phyloP scores from a whole-genome alignment of 176 grass and related monocot genomes.

The Zea mays region Zm-B73-REFERENCE-NAM-5.0 NC_050098.1:211277501-211278000 shows the following conservation, averaged over 20 bases:
- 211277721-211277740: slow-evolving; percentile 77
- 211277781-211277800: slow-evolving; percentile 15
- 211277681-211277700: slow-evolving; percentile 44
- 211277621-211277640: slow-evolving; percentile 53
- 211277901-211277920: slow-evolving; percentile 81
- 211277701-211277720: slow-evolving; percentile 63
- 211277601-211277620: slow-evolving; percentile 52
- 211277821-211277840: not conserved
- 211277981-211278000: slow-evolving; percentile 83
- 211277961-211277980: slow-evolving; percentile 76
- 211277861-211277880: slow-evolving; percentile 70
- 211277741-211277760: slow-evolving; percentile 60
- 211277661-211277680: slow-evolving; percentile 25
- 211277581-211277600: slow-evolving; percentile 58
- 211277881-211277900: slow-evolving; percentile 76
- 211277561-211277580: slow-evolving; percentile 35
- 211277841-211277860: not conserved
- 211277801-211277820: slow-evolving; percentile 13
- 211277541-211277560: slow-evolving; percentile 35
- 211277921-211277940: slow-evolving; percentile 78
- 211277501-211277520: slow-evolving; percentile 22
- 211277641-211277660: slow-evolving; percentile 56
- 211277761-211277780: slow-evolving; percentile 61
- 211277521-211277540: slow-evolving; percentile 36
- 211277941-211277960: slow-evolving; percentile 83